Base-by-base conservation (phyloP, 129 eudicot genomes). In the Flaveria bidentis region DNA sequence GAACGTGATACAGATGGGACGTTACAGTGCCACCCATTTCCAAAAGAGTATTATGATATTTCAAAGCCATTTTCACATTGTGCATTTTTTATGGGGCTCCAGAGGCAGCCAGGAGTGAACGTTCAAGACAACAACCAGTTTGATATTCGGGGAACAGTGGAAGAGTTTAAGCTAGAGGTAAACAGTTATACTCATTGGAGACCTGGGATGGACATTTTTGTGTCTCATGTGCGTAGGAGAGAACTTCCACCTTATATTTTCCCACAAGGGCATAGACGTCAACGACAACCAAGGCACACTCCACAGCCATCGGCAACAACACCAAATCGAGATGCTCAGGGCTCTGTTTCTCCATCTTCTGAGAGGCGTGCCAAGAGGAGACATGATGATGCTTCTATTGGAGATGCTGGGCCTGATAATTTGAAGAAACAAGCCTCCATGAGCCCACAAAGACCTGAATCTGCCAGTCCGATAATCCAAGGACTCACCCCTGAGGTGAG, bases 81-180 rank as follows among this genome's bases (percentile, higher is more conserved):
- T 71, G 79, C 85, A 0, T 82, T 82, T 67, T 82, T 82, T 39
- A 77, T 82, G 85, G 85, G 85, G n/a, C 78, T 82, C 33, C 85
- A 82, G 63, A 82, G 85, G 78, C 82, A 82, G 70, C 85, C 77
- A 7, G 85, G 85, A 64, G 82, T 72, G 17, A 72, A 71, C 36
- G 71, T 82, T 9, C 75, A 82, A 82, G 85, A 77, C 73, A 79
- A 79, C 6, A 76, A 80, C 42, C 84, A 84, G 41, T 84, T 81
- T 68, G 80, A 79, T 51, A 81, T 77, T 20, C 74, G 80, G 2
- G 67, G 53, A 65, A 75, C 83, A 4, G 83, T 84, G 20, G 80
- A 67, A 5, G 78, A 20, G 47, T 69, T 80, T 53, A 72, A 75
- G 69, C 81, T 71, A 68, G 79, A 62, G 18, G 69, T 84, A 12